Percentiles rank a stretch among this genome's conserved stretches.
These are phyloP conservation scores for Starmerella ratchasimensis DNA, from an alignment of 805 yeast genomes.

Conservation along the genomic window DNA sequence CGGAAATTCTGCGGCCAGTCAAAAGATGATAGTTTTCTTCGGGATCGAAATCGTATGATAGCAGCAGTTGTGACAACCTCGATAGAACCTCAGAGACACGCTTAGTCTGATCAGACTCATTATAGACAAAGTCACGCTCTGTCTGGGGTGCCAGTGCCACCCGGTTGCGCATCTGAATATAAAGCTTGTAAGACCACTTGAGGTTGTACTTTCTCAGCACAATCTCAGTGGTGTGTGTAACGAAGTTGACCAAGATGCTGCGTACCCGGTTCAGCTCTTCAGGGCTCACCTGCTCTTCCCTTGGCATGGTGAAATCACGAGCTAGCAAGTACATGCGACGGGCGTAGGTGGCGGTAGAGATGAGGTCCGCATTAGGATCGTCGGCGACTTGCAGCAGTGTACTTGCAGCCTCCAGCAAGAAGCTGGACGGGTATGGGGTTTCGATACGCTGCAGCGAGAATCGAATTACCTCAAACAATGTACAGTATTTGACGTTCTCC, in stretches of 20 bases:
- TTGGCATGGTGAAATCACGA: slow-evolving; percentile 38
- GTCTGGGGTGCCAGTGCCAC: slow-evolving; percentile 21
- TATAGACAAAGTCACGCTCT: slow-evolving; percentile 22
- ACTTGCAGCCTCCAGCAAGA: slow-evolving; percentile 53
- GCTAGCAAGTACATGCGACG: slow-evolving; percentile 47
- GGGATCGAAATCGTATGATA: slow-evolving; percentile 54
- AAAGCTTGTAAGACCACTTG: slow-evolving; percentile 25
- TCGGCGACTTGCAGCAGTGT: slow-evolving; percentile 40
- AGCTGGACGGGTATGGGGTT: slow-evolving; percentile 68
- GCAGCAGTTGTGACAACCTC: slow-evolving; percentile 38
- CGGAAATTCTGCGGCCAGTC: background rate
- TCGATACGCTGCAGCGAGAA: slow-evolving; percentile 46
- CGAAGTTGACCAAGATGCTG: slow-evolving; percentile 46
- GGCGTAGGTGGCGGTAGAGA: slow-evolving; percentile 32
- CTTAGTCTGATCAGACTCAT: slow-evolving; percentile 21
- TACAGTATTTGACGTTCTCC: slow-evolving; percentile 41
- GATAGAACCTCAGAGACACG: slow-evolving; percentile 27
- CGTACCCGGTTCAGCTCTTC: slow-evolving; percentile 40
- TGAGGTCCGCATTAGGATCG: slow-evolving; percentile 30
- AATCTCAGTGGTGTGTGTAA: slow-evolving; percentile 40
- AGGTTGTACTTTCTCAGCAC: slow-evolving; percentile 24
- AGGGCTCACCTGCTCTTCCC: slow-evolving; percentile 23
- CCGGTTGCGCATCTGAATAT: slow-evolving; percentile 25
- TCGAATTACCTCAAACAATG: slow-evolving; percentile 49
- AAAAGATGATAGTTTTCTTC: slow-evolving; percentile 16